Evolutionary conservation across 192 early-diverging fungal genomes (phyloP).

Genomic region (Chytriomyces sp.): DNA sequence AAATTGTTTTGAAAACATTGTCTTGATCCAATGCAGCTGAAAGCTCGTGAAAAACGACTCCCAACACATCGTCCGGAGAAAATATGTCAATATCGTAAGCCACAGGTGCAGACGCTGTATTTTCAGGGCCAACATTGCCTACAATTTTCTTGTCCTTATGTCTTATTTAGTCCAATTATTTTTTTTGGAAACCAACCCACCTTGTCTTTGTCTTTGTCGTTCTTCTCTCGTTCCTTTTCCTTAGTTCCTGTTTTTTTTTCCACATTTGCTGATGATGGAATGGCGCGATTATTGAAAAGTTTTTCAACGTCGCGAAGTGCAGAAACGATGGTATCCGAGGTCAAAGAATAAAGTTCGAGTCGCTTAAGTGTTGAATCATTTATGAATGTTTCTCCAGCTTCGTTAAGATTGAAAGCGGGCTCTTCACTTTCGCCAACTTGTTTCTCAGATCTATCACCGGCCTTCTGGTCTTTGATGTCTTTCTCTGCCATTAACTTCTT

Average conservation of each 20-base stretch:
- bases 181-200: not conserved
- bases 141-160: not conserved
- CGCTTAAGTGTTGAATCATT: conserved; percentile 46
- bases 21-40: conserved; percentile 46
- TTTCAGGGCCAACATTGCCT: not conserved
- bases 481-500: conserved; percentile 23
- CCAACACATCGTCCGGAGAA: not conserved
- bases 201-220: conserved; percentile 23
- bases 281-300: not conserved
- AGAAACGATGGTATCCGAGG: conserved; percentile 38
- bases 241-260: conserved; percentile 40
- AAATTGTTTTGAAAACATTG: conserved; percentile 42
- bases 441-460: conserved; percentile 31
- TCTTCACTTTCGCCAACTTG: conserved; percentile 31
- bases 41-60: conserved; percentile 36
- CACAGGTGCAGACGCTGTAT: conserved; percentile 3
- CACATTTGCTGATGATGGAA: conserved; percentile 8
- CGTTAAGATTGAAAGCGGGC: conserved; percentile 32
- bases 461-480: conserved; percentile 11
- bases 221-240: conserved; percentile 13
- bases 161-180: not conserved
- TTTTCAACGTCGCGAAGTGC: conserved; percentile 45
- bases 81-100: conserved; percentile 23
- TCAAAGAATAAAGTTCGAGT: conserved; percentile 39
- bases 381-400: conserved; percentile 44